Percentiles rank a stretch among this genome's conserved stretches.
Evolutionary conservation across 2,329 filamentous ascomycete species (phyloP).

Genomic region (Colletotrichum liaoningense): DNA sequence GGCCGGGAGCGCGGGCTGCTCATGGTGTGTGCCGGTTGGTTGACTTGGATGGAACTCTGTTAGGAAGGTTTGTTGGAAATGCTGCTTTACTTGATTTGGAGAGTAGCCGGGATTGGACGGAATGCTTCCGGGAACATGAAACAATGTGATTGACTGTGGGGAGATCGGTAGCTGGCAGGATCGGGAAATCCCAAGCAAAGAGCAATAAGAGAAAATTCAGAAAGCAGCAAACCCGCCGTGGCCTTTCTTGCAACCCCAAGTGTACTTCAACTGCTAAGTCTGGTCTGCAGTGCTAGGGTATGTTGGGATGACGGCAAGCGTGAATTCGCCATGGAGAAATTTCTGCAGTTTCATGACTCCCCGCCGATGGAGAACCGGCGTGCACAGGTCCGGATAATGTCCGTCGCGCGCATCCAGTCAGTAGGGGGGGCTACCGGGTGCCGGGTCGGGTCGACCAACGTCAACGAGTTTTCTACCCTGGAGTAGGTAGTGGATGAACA

Average conservation of each 20-base stretch:
- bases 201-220: background rate
- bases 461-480: background rate
- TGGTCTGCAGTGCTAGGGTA: slow-evolving; percentile 4
- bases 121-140: background rate
- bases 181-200: background rate
- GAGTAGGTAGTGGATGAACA: background rate
- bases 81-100: background rate
- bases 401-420: background rate
- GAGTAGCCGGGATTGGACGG: background rate
- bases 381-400: slow-evolving; percentile 12
- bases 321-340: background rate
- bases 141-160: background rate
- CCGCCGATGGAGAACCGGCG: slow-evolving; percentile 15
- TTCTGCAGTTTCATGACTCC: slow-evolving; percentile 6
- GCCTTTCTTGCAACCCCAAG: background rate
- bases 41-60: background rate
- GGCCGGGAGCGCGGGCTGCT: background rate
- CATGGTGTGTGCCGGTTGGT: slow-evolving; percentile 1
- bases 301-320: slow-evolving; percentile 14
- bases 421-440: slow-evolving; percentile 1
- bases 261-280: background rate
- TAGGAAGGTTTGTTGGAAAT: background rate
- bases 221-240: slow-evolving; percentile 9
- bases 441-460: slow-evolving; percentile 8
- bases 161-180: background rate